Evolutionary conservation across 2,329 filamentous ascomycete species (phyloP), one percentile per base, ranked within the genome.

Genomic region (Botrytis fabae): DNA sequence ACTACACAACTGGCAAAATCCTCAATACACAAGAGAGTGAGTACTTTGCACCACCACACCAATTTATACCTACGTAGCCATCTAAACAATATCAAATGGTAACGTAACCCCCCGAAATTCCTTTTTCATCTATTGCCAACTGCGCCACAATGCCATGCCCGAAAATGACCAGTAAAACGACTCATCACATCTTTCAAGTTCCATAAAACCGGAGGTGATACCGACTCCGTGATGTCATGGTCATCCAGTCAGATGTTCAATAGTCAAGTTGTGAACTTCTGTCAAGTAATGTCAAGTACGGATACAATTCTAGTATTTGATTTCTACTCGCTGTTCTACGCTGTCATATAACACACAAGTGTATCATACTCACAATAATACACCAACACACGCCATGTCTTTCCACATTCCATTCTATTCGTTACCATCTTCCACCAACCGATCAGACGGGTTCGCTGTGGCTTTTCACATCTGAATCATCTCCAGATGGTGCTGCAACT

Each of bases 341-440:
- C 65, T 68, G 25, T 68, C 35, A 42, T 40, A 51, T 38, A 42
- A 22, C 5, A 42, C 18, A 68, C 62, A 64, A 28, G 20, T 28
- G 61, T 46, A 64, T 46, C 18, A 64, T 35, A n/a, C 42, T 22
- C 22, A 25, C 14, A 18, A 38, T 12, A 28, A n/a, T 25, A 16
- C 20, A 51, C 64, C 14, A 38, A 66, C 32, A 42, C 18, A 54
- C 25, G 65, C 65, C 48, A 68, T 68, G 35, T 57, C 35, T 68
- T 18, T 68, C 35, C 48, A 68, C 35, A n/a, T 40, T 18, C 16
- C 48, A 14, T 68, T 18, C 38, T 6, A 68, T 68, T 68, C 35
- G 65, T 48, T 42, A n/a, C 38, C 65, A 40, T 28, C 25, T 57
- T 40, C 48, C 48, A 42, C 40, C 40, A 10, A 68, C 65, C 65